These are phyloP conservation scores for Nakazawaea anatomiae DNA, from an alignment of 805 yeast species.

Conservation along the genomic window DNA sequence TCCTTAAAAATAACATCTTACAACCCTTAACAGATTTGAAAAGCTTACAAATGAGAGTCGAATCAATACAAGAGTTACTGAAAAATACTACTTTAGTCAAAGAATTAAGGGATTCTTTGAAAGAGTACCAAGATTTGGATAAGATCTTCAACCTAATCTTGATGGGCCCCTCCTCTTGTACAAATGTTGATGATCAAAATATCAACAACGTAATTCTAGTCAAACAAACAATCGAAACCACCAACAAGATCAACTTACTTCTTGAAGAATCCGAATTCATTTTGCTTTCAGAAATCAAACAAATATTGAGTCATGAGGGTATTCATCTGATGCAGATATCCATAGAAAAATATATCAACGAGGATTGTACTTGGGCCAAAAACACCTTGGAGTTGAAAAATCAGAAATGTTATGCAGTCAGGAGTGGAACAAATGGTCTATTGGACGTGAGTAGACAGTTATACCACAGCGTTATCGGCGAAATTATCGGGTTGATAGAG, in stretches of 20 bases:
- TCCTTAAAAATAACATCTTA: constrained; percentile 34
- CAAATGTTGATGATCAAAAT: constrained; percentile 26
- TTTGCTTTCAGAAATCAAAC: constrained; percentile 19
- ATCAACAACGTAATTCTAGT: constrained; percentile 35
- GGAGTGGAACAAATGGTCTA: constrained; percentile 37
- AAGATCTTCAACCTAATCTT: constrained; percentile 27
- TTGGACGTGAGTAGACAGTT: constrained; percentile 37
- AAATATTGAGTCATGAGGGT: constrained; percentile 21
- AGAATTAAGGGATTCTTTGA: constrained; percentile 18
- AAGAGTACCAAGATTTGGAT: constrained; percentile 32
- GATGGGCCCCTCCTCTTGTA: constrained; percentile 22
- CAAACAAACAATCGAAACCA: constrained; percentile 26
- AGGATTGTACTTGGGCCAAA: constrained; percentile 36
- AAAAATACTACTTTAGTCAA: constrained; percentile 13
- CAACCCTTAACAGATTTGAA: constrained; percentile 38
- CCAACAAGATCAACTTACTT: constrained; percentile 13
- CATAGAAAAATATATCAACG: constrained; percentile 31
- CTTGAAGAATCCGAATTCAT: constrained; percentile 13
- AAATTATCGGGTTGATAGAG: constrained; percentile 24
- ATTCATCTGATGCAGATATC: constrained; percentile 16
- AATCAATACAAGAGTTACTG: constrained; percentile 31
- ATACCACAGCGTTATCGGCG: constrained; percentile 31
- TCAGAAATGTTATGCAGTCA: constrained; percentile 39
- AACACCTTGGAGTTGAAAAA: constrained; percentile 33
- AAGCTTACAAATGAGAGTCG: constrained; percentile 29